A percentile compares a stretch with the other conserved stretches of the same genome.
Conservation (phyloP, 371 early-diverging fungal genomes). For the Dentiscutata heterogama region DNA sequence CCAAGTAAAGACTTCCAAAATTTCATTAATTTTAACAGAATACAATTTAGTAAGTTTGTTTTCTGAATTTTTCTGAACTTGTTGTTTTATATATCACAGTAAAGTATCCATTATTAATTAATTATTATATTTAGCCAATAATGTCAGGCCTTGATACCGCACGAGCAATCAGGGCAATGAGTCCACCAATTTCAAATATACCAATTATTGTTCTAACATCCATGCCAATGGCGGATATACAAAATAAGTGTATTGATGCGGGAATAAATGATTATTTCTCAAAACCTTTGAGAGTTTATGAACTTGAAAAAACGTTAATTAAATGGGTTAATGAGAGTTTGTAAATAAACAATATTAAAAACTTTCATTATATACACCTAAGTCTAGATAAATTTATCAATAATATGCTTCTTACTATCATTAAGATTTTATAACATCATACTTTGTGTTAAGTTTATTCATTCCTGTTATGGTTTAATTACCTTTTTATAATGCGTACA, state of each 20-base stretch:
- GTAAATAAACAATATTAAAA: too few relatives aligned
- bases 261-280: conserved; percentile 57
- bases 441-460: too few relatives aligned
- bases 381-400: too few relatives aligned
- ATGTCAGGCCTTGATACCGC: conserved; percentile 44
- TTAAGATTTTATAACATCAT: too few relatives aligned
- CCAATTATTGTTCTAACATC: conserved; percentile 58
- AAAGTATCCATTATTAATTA: too few relatives aligned
- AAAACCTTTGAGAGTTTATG: conserved; percentile 53
- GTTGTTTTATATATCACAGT: too few relatives aligned
- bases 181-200: conserved; percentile 9
- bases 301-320: conserved; percentile 50
- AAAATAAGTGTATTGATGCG: conserved; percentile 51
- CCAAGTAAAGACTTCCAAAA: not conserved
- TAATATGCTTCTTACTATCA: too few relatives aligned
- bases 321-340: conserved; percentile 50
- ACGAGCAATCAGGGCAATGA: not conserved
- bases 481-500: too few relatives aligned
- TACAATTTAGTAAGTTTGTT: conserved; percentile 54
- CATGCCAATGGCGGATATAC: conserved; percentile 50
- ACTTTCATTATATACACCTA: too few relatives aligned
- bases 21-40: conserved; percentile 60
- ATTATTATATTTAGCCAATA: conserved; percentile 16
- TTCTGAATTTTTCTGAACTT: too few relatives aligned
- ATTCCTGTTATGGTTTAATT: too few relatives aligned